Evolutionary conservation across 306 rosid species (phyloP).

Genomic region (Rubus parviflorus): DNA sequence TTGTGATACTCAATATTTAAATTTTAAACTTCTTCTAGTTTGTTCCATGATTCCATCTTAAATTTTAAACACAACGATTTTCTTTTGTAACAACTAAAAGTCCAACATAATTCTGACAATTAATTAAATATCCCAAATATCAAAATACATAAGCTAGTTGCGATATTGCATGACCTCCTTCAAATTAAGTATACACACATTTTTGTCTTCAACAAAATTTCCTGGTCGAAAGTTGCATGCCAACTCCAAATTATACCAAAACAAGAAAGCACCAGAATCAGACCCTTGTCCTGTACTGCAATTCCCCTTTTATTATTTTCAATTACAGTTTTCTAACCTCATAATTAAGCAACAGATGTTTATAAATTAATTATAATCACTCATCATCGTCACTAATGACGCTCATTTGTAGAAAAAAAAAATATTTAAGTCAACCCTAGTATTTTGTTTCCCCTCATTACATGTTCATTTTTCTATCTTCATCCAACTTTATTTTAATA

Average conservation of each 20-base stretch:
- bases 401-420: not conserved
- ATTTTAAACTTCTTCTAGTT: too few species aligned
- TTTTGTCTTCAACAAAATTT: too few species aligned
- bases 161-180: not conserved
- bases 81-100: not conserved
- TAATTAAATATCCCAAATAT: not conserved
- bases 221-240: not conserved
- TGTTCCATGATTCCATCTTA: not conserved
- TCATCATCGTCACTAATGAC: constrained; percentile 16
- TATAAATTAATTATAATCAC: not conserved
- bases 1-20: too few species aligned
- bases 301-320: not conserved
- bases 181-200: not conserved
- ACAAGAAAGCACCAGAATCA: not conserved
- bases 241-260: not conserved
- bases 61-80: not conserved
- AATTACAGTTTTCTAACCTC: not conserved
- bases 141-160: not conserved
- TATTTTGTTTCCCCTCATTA: not conserved
- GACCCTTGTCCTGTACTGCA: not conserved
- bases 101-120: not conserved
- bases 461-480: not conserved
- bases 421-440: not conserved
- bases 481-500: not conserved
- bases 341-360: not conserved